These are phyloP conservation scores for Globisporangium ultimum DNA, from an alignment of 352 stramenopile species.

Conservation along the genomic window DNA sequence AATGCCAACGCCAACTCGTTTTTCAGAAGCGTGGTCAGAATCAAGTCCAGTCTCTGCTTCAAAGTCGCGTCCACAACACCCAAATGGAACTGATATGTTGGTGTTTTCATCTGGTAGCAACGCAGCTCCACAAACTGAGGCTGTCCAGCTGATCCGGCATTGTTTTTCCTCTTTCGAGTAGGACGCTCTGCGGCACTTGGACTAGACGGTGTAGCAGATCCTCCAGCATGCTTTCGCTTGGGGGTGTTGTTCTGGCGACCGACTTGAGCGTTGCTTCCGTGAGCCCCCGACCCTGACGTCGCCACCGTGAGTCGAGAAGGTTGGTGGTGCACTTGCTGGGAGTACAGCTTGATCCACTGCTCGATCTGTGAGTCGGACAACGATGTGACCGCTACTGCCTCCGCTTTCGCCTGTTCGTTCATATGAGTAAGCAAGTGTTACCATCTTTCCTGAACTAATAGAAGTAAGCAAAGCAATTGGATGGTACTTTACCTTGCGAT, in stretches of 20 bases:
- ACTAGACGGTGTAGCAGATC: conserved; percentile 15
- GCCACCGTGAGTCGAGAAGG: conserved; percentile 13
- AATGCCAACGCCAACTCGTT: conserved; percentile 72
- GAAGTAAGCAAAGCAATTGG: neutral
- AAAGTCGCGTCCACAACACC: conserved; percentile 46
- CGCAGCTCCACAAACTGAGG: conserved; percentile 46
- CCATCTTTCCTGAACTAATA: neutral
- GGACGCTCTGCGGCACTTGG: conserved; percentile 18
- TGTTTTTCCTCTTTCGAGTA: conserved; percentile 41
- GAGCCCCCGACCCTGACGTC: conserved; percentile 2
- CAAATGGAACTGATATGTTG: conserved; percentile 19
- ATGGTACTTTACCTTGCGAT: conserved; percentile 33
- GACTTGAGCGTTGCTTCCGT: neutral
- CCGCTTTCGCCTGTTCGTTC: conserved; percentile 27
- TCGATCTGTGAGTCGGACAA: conserved; percentile 59
- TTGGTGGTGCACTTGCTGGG: conserved; percentile 23
- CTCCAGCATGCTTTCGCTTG: conserved; percentile 45
- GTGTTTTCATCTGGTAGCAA: conserved; percentile 49
- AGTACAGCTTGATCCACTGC: conserved; percentile 54
- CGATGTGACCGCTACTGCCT: conserved; percentile 56
- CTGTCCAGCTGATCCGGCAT: conserved; percentile 2
- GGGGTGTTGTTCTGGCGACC: conserved; percentile 41
- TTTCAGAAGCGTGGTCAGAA: conserved; percentile 58
- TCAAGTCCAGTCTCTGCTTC: conserved; percentile 46
- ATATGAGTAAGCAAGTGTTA: conserved; percentile 7